Evolutionary conservation across 148 eudicot genomes (phyloP).

Genomic region (Vaccinium darrowii): DNA sequence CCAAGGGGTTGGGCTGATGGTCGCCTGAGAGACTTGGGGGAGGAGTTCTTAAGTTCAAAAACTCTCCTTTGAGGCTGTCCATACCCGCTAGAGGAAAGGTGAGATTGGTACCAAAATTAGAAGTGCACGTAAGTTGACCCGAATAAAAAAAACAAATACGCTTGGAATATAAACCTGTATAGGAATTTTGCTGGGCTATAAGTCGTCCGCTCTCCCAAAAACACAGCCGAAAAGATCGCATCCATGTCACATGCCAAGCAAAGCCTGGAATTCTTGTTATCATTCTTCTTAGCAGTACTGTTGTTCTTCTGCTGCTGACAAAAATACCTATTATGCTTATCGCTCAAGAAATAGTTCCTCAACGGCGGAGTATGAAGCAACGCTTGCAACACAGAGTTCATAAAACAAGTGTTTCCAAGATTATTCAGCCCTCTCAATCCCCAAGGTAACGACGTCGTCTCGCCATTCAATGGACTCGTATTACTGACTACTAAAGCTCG

Average conservation of each 20-base stretch:
- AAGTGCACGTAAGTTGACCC: too few species aligned
- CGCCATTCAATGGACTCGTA: conserved; percentile 34
- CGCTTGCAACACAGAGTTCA: conserved; percentile 85
- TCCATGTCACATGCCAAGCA: conserved; percentile 84
- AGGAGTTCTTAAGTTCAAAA: too few species aligned
- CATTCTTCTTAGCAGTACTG: conserved; percentile 20
- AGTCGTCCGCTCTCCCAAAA: conserved; percentile 55
- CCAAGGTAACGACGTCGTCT: conserved; percentile 32
- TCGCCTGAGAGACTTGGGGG: not conserved
- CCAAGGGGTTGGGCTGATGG: not conserved
- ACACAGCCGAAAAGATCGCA: conserved; percentile 64
- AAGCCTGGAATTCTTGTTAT: conserved; percentile 27
- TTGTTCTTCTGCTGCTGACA: conserved; percentile 47
- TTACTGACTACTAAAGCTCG: conserved; percentile 34
- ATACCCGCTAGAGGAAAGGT: too few species aligned
- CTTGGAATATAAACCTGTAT: conserved; percentile 50
- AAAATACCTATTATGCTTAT: conserved; percentile 55
- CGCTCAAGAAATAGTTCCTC: conserved; percentile 73
- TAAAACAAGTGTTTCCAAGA: conserved; percentile 74
- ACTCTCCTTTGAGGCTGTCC: too few species aligned
- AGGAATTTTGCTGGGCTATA: conserved; percentile 73
- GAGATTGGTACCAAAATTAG: too few species aligned
- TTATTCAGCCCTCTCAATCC: conserved; percentile 72
- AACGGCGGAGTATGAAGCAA: conserved; percentile 74
- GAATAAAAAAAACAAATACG: not conserved